Base-by-base conservation (phyloP, 73 alveolate genomes). In the Loxodes magnus region DNA sequence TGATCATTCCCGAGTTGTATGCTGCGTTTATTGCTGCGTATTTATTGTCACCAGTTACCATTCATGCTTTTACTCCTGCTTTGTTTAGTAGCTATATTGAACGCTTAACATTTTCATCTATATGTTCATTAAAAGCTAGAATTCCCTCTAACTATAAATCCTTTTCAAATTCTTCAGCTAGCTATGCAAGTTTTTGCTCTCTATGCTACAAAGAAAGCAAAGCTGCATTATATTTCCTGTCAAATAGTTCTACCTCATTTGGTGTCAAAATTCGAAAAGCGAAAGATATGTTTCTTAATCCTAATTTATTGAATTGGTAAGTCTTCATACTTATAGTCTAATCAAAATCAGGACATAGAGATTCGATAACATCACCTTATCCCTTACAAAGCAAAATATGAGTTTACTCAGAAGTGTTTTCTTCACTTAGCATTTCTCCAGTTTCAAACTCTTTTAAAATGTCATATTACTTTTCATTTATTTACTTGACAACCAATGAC, bases 1-100 rank as follows among this genome's bases (percentile, higher is more conserved):
- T n/a, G n/a, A n/a, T n/a, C n/a, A n/a, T n/a, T n/a, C n/a, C n/a
- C n/a, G n/a, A n/a, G n/a, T n/a, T n/a, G n/a, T n/a, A n/a, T n/a
- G n/a, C n/a, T n/a, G n/a, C n/a, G 36, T 87, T 72, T 57, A 72
- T 69, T 10, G 97, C 97, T 2, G 94, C 79, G 35, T 77, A 88
- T 31, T 54, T 69, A 46, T 75, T 69, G 56, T 82, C 95, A 23
- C 95, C 59, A 9, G 59, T 46, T 46, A 46, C n/a, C n/a, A 46
- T 23, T 17, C 59, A 46, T 7, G 27, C 17, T 46, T 57, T 57
- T 2, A 50, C 44, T 44, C 41, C 71, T 7, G 94, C 94, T 3
- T 59, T 44, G 25, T 54, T 22, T 2, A 81, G 39, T 30, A 43
- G 64, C 12, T 43, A 30, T 9, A 81, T 81, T 0, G 94, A 76